Evolutionary conservation across 108 stramenopile species (phyloP).

Genomic region (Cyclotella baltica): DNA sequence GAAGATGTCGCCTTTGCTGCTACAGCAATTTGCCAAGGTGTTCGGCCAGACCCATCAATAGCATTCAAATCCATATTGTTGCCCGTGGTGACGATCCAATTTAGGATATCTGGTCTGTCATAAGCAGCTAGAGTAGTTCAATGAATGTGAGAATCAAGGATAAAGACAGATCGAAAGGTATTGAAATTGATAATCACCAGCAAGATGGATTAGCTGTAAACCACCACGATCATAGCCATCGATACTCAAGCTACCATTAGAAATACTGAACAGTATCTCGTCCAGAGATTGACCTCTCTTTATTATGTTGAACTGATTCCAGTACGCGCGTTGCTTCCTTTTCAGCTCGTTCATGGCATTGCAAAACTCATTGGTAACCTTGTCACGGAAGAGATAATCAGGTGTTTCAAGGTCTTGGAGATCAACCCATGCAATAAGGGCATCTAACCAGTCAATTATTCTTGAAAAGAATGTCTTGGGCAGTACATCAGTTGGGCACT

Average conservation of each 20-base stretch:
- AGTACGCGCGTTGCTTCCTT: conserved; percentile 6
- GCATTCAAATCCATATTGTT: conserved; percentile 12
- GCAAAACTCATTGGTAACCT: no score
- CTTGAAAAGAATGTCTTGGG: no score
- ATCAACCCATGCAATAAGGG: no score
- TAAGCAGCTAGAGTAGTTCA: conserved; percentile 14
- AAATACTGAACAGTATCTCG: not conserved
- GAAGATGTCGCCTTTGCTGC: conserved; percentile 10
- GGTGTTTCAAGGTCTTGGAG: no score
- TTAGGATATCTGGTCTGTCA: conserved; percentile 17
- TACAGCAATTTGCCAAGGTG: conserved; percentile 6
- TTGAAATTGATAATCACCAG: no score
- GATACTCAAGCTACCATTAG: not conserved
- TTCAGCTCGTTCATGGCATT: no score
- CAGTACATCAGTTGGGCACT: no score
- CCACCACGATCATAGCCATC: conserved; percentile 13
- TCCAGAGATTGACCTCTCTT: conserved; percentile 1
- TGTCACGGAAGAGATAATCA: no score
- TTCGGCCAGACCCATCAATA: not conserved
- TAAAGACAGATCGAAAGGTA: no score
- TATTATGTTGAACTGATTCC: conserved; percentile 17
- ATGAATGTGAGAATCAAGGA: no score
- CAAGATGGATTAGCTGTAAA: conserved; percentile 2
- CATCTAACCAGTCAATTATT: no score
- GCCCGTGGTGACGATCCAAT: conserved; percentile 12